Base-by-base conservation (phyloP, 768 basidiomycete species). In the Fomitopsis serialis region DNA sequence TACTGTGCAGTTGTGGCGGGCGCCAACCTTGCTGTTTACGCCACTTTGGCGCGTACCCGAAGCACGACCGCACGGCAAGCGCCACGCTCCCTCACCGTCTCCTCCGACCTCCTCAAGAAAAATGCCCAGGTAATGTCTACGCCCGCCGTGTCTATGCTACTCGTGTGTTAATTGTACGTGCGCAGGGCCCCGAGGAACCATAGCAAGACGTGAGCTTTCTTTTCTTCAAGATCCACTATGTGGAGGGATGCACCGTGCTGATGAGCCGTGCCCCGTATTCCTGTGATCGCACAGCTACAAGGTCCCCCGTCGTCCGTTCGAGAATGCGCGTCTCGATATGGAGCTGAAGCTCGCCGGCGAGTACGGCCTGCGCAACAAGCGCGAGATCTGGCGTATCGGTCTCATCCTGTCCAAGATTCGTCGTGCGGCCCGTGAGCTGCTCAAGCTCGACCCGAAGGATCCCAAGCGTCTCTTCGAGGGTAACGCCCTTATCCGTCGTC, bases 301-400 rank as follows among this genome's bases (percentile, higher is more conserved):
- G 84, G 95, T 97, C 83, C 96, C 96, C 68, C 92, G 86, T 81
- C 85, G 96, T 71, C 87, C 96, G 71, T 98, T 86, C 76, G 92
- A 89, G 78, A 92, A 93, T 54, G 92, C 95, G 70, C 93, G 96
- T 76, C 94, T 98, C 78, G 97, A 99, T 78, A 88, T 91, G 63
- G 97, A 99, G 82, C 84, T 99, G 73, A 98, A 98, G 96, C 95
- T 98, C 74, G 96, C 95, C 50, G 96, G 97, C 75, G 97, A 99
- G 78, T 98, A 95, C 80, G 97, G 97, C 72, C 92, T 98, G 71
- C 91, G 95, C 74, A 98, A 98, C 90, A 99, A 99, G 82, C 90
- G 96, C 71, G 97, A 99, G 78, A 97, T 98, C 79, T 99, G 96
- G 97, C 92, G 97, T 68, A 98, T 99, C 73, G 85, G 92, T 71